Evolutionary conservation across 1,284 basidiomycete genomes (phyloP).

Genomic region (Coriolopsis trogii): DNA sequence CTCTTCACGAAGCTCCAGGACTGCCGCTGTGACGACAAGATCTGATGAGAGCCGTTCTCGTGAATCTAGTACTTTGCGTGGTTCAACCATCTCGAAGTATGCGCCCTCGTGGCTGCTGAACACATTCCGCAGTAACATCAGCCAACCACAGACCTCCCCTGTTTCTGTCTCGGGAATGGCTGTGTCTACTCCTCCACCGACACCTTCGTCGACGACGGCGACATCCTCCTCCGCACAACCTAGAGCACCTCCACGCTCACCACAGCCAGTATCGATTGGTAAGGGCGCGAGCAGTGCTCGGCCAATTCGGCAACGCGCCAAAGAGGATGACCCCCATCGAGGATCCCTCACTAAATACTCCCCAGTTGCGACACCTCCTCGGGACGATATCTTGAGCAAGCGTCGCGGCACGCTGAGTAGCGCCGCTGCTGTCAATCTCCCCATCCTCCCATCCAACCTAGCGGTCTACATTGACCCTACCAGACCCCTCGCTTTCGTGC

Average conservation of each 20-base stretch:
- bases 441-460: constrained; percentile 51
- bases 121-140: constrained; percentile 64
- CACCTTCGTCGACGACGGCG: constrained; percentile 11
- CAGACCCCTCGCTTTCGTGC: constrained; percentile 54
- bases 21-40: constrained; percentile 35
- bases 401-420: constrained; percentile 50
- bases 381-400: constrained; percentile 61
- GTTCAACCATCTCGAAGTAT: constrained; percentile 58
- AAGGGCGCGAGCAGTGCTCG: constrained; percentile 45
- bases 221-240: constrained; percentile 3
- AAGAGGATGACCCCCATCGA: constrained; percentile 59
- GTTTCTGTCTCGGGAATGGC: constrained; percentile 49
- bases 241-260: constrained; percentile 9
- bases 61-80: constrained; percentile 37
- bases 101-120: constrained; percentile 77
- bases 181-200: constrained; percentile 21
- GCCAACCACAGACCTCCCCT: constrained; percentile 61
- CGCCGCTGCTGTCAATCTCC: constrained; percentile 44
- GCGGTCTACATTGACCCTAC: constrained; percentile 65
- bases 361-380: constrained; percentile 66
- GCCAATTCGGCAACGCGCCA: constrained; percentile 39
- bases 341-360: constrained; percentile 55
- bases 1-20: constrained; percentile 39
- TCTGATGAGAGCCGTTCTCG: constrained; percentile 27
- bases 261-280: constrained; percentile 60